Evolutionary conservation across 192 early-diverging fungal genomes (phyloP).

Genomic region (Thoreauomyces humboldtii): DNA sequence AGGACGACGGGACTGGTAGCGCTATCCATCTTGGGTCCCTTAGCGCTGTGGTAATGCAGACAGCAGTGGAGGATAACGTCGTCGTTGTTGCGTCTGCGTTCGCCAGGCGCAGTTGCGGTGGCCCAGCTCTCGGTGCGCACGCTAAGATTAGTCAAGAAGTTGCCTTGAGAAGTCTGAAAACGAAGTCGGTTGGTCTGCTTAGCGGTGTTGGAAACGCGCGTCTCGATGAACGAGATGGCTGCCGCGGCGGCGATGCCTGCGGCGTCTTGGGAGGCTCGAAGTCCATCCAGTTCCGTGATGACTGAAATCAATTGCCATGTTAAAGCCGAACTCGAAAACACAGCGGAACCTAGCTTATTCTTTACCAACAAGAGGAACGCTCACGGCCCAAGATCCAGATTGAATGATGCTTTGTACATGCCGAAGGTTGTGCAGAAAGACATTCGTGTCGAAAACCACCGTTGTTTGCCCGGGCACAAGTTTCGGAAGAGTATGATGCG

Average conservation of each 20-base stretch:
- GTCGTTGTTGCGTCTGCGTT: conserved; percentile 30
- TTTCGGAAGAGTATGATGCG: not conserved
- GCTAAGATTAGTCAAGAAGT: conserved; percentile 29
- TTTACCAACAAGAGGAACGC: conserved; percentile 27
- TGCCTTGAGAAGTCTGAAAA: conserved; percentile 40
- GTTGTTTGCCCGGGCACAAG: conserved; percentile 14
- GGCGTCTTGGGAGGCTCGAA: conserved; percentile 13
- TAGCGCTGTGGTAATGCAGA: conserved; percentile 7
- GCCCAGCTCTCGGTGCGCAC: conserved; percentile 44
- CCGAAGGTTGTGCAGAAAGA: conserved; percentile 6
- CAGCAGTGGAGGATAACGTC: conserved; percentile 38
- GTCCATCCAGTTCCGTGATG: conserved; percentile 43
- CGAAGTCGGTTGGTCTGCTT: too few species aligned
- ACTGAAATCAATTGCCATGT: conserved; percentile 17
- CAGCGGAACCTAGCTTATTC: not conserved
- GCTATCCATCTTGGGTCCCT: not conserved
- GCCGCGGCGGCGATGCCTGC: conserved; percentile 7
- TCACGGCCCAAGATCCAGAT: conserved; percentile 18
- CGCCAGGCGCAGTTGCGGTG: not conserved
- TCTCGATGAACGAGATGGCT: conserved; percentile 25
- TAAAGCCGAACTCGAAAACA: not conserved
- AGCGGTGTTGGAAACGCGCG: too few species aligned
- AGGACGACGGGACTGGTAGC: conserved; percentile 23
- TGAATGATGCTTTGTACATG: not conserved
- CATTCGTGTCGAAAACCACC: conserved; percentile 29